phyloP scores from a whole-genome alignment of 129 eudicot genomes.

The Silybum marianum region DNA sequence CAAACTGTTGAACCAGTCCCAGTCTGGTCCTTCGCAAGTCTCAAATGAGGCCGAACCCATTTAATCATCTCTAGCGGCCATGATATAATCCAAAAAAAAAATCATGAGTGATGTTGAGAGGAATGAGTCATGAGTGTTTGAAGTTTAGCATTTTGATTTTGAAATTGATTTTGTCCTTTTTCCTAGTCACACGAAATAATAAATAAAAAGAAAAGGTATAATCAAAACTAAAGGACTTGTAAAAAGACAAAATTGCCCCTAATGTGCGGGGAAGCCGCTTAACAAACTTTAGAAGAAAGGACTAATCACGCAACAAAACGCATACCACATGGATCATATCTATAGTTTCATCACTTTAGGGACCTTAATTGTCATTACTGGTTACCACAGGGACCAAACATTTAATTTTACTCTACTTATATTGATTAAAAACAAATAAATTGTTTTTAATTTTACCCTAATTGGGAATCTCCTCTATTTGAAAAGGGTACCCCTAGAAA shows the following conservation, averaged over 20 bases:
- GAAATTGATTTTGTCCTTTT: background rate
- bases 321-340: background rate
- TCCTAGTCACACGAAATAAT: background rate
- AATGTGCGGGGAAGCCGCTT: background rate
- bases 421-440: background rate
- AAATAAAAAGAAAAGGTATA: background rate
- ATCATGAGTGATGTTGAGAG: too few relatives aligned
- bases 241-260: background rate
- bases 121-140: too few relatives aligned
- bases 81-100: too few relatives aligned
- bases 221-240: background rate
- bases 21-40: too few relatives aligned
- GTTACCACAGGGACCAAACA: background rate
- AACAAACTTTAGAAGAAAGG: background rate
- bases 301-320: background rate
- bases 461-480: slow-evolving; percentile 19
- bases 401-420: background rate
- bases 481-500: background rate
- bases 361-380: background rate
- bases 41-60: too few relatives aligned
- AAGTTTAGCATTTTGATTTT: background rate
- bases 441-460: background rate
- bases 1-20: too few relatives aligned
- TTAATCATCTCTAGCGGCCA: too few relatives aligned
- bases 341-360: background rate